Percentiles rank a stretch among this genome's conserved stretches.
Evolutionary conservation across 306 rosid genomes (phyloP).

Genomic region (Medicago arabica): DNA sequence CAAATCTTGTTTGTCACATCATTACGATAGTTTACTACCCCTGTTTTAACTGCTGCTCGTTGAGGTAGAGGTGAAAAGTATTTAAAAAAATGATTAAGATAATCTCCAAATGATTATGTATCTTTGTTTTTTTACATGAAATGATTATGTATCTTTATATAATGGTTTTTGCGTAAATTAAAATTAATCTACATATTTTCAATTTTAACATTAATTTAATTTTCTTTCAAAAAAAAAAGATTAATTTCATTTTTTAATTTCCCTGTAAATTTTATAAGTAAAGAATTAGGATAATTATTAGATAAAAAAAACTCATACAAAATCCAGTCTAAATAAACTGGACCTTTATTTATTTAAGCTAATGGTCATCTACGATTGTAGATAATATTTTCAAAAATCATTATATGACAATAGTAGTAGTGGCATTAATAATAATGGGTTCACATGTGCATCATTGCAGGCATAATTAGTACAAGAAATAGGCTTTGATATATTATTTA

Average conservation of each 20-base stretch:
- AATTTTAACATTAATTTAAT: neutral
- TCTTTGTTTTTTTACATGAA: neutral
- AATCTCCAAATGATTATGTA: neutral
- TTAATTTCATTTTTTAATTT: neutral
- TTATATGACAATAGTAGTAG: too few relatives aligned
- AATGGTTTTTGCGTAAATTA: neutral
- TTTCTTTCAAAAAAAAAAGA: neutral
- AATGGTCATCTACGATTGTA: neutral
- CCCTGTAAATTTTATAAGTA: neutral
- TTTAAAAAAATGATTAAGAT: neutral
- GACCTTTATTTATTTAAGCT: neutral
- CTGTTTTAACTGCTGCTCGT: neutral
- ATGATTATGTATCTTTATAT: neutral
- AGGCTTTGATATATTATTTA: slow-evolving; percentile 30
- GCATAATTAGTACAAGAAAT: slow-evolving; percentile 36
- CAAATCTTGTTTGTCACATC: neutral
- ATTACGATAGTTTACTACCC: neutral
- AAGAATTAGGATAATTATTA: neutral
- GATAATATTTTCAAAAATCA: neutral
- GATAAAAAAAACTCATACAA: neutral
- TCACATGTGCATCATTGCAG: slow-evolving; percentile 35
- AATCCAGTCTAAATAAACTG: neutral
- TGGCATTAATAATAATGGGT: neutral
- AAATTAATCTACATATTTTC: neutral
- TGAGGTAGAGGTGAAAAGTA: neutral